These are phyloP conservation scores for Cardamine chenopodiifolia DNA, from an alignment of 345 rosid species.

Conservation along the genomic window DNA sequence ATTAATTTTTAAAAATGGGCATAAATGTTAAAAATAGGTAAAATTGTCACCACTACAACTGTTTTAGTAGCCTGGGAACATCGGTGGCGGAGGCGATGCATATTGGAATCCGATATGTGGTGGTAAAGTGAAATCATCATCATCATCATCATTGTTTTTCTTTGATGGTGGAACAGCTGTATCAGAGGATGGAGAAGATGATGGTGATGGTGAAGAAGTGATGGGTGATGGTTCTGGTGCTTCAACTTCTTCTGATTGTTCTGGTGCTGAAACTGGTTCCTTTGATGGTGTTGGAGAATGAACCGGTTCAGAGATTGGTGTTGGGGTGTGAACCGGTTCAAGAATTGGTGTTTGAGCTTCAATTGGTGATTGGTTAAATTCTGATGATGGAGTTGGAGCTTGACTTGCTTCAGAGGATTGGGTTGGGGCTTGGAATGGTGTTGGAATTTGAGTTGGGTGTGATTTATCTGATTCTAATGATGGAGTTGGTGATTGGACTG, in stretches of 20 bases:
- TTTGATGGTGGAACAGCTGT: constrained; percentile 4
- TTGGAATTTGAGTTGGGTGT: constrained; percentile 14
- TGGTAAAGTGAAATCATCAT: constrained; percentile 43
- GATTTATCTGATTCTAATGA: not conserved
- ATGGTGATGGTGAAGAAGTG: constrained; percentile 5
- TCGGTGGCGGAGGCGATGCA: constrained; percentile 68
- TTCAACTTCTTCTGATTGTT: constrained; percentile 6
- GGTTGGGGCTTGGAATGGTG: constrained; percentile 4
- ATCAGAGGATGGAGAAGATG: constrained; percentile 10
- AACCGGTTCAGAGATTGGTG: constrained; percentile 5
- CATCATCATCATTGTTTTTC: not conserved
- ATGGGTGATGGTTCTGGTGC: constrained; percentile 24
- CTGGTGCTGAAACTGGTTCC: constrained; percentile 28
- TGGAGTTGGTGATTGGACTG: not conserved
- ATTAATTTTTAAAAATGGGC: not conserved
- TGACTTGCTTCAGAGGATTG: not conserved
- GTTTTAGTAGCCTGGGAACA: constrained; percentile 60
- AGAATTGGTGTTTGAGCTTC: constrained; percentile 11
- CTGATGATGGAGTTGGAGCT: constrained; percentile 16
- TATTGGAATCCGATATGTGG: constrained; percentile 57
- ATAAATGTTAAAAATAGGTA: not conserved
- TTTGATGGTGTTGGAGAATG: constrained; percentile 25
- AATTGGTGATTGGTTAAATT: not conserved
- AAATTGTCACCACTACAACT: constrained; percentile 1
- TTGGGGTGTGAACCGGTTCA: constrained; percentile 13